Conservation (phyloP, 257 asterid species). For the Schizonepeta tenuifolia region DNA sequence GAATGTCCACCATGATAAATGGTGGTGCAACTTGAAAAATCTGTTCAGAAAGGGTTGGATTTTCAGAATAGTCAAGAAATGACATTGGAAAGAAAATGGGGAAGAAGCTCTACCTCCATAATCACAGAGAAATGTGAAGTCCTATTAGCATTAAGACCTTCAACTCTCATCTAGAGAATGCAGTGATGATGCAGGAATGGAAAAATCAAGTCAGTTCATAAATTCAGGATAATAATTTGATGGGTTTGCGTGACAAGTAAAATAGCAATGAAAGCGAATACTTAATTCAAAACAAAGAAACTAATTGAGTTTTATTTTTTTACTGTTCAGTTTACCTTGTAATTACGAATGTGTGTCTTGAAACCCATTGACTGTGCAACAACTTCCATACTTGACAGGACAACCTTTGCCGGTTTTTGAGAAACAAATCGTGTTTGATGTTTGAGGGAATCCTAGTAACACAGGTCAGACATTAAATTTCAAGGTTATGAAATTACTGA, state of each 20-base stretch:
- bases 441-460: constrained; percentile 66
- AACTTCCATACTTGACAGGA: constrained; percentile 94
- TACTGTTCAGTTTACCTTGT: constrained; percentile 58
- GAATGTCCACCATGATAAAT: constrained; percentile 94
- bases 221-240: not conserved
- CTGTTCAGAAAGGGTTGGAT: constrained; percentile 43
- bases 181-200: constrained; percentile 20
- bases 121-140: constrained; percentile 88
- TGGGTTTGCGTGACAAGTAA: not conserved
- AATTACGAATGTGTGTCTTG: constrained; percentile 95
- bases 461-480: constrained; percentile 26
- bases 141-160: constrained; percentile 82
- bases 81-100: not conserved
- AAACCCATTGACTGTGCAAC: constrained; percentile 98
- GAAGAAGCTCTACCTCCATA: constrained; percentile 65
- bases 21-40: constrained; percentile 87
- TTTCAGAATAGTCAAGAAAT: constrained; percentile 16
- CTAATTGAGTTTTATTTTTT: not conserved
- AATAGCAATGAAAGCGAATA: constrained; percentile 2
- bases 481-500: not conserved
- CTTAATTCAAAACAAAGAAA: not conserved
- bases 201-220: constrained; percentile 4
- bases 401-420: constrained; percentile 87
- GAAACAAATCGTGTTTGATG: constrained; percentile 94
- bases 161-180: constrained; percentile 81